A percentile compares a stretch with the other conserved stretches of the same genome.
These are phyloP conservation scores for Aspergillus panamensis DNA, from an alignment of 495 filamentous ascomycete genomes.

Conservation along the genomic window DNA sequence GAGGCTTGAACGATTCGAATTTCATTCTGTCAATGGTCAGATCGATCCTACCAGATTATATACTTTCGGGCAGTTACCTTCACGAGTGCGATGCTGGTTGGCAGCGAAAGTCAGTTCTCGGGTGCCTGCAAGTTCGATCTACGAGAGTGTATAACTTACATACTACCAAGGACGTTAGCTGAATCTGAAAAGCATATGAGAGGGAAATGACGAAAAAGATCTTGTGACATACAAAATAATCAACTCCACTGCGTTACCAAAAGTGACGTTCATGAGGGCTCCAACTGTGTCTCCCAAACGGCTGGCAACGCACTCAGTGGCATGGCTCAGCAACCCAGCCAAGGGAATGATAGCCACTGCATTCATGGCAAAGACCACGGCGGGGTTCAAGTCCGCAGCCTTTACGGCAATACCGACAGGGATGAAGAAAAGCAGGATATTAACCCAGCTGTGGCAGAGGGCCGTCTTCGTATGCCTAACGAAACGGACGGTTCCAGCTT, in stretches of 20 bases:
- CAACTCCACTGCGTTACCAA: constrained; percentile 85
- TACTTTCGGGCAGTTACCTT: constrained; percentile 10
- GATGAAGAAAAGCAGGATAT: constrained; percentile 74
- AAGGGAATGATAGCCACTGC: constrained; percentile 80
- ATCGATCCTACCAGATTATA: not conserved
- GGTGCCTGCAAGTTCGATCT: not conserved
- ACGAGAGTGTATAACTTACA: constrained; percentile 14
- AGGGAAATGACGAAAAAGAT: no score
- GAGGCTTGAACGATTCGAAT: constrained; percentile 89
- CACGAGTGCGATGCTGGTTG: constrained; percentile 32
- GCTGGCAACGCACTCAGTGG: constrained; percentile 76
- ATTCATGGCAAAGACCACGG: constrained; percentile 72
- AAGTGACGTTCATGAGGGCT: constrained; percentile 80
- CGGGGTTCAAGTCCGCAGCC: constrained; percentile 45
- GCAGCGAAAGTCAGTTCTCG: not conserved
- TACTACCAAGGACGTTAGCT: constrained; percentile 15
- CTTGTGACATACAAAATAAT: constrained; percentile 64
- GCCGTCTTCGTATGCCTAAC: constrained; percentile 38
- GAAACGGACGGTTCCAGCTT: constrained; percentile 37
- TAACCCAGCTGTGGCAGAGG: constrained; percentile 64
- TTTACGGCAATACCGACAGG: constrained; percentile 70
- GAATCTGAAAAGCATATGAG: not conserved
- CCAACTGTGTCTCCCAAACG: constrained; percentile 77
- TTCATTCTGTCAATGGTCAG: constrained; percentile 57
- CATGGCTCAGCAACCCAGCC: constrained; percentile 73